Base-by-base conservation (phyloP, 805 yeast genomes). In the Cyberlindnera euphorbiiphila region DNA sequence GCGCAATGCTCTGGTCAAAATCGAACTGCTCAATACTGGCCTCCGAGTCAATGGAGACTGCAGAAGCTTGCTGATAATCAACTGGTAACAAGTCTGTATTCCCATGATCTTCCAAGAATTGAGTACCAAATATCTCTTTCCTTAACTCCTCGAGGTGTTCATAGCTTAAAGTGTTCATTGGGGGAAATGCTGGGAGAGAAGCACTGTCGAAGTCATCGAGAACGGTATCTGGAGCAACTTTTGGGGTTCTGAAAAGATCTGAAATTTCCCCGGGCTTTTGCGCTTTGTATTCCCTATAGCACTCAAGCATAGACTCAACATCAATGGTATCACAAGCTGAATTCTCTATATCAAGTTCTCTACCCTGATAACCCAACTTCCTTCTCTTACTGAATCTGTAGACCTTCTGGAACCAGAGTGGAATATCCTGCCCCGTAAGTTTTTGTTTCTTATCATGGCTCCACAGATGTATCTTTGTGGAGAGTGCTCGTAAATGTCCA, bases 141-240 rank as follows among this genome's bases (percentile, higher is more conserved):
- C 37, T 35, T 31, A 41, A 17, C 13, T 29, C 34, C 16, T 29
- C 33, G 12, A 37, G 17, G 4, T 26, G 24, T 11, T 41, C 39
- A 20, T 30, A 31, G 22, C 37, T 33, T 21, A 37, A 31, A 9
- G 28, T 26, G 29, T 41, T 33, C 25, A 37, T 11, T 6, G 41
- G 41, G 2, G 41, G 34, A 20, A 22, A 30, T 8, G 18, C 8
- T 3, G 32, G 32, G 11, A 27, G 4, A 3, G 25, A 25, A 4
- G 17, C 6, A 12, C n/a, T 20, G 11, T 18, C 18, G 12, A 24
- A 15, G 9, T 25, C 27, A 9, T 23, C 11, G 14, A 26, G 21
- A 11, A 11, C 14, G 7, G 20, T 7, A 14, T 13, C 15, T 9
- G n/a, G 20, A 25, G 24, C 36, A 12, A 10, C 12, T n/a, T n/a